Percentiles rank a stretch among this genome's conserved stretches.
phyloP scores from a whole-genome alignment of 106 monocot genomes.

The Agapanthus africanus region DNA sequence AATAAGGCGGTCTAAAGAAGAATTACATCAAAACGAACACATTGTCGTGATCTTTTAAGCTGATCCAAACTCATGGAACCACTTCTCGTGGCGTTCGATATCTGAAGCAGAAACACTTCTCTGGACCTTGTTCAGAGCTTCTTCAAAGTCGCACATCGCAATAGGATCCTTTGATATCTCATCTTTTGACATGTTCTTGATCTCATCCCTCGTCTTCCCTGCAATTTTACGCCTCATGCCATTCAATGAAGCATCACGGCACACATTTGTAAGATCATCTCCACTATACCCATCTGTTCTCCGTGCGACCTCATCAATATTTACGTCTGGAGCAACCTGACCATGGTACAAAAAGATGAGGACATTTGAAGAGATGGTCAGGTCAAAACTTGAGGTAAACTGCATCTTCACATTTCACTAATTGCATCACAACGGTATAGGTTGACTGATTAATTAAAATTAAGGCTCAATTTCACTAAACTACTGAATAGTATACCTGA shows the following conservation, averaged over 20 bases:
- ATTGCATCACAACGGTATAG: no score
- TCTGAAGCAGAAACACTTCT: constrained; percentile 82
- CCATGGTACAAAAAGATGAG: background rate
- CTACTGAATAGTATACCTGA: no score
- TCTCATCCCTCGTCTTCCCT: constrained; percentile 94
- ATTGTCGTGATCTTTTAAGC: no score
- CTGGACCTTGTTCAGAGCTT: constrained; percentile 89
- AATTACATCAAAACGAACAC: no score
- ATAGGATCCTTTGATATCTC: constrained; percentile 96
- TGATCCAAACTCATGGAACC: constrained; percentile 93
- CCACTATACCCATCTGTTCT: constrained; percentile 93
- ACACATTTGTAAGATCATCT: constrained; percentile 90
- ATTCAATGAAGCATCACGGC: constrained; percentile 84
- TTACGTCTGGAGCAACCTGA: constrained; percentile 83
- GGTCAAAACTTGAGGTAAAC: no score
- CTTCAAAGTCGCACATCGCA: constrained; percentile 97
- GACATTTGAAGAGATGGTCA: background rate
- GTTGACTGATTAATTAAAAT: no score
- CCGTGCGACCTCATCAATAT: constrained; percentile 86
- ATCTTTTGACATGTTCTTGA: constrained; percentile 97
- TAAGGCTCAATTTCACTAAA: no score
- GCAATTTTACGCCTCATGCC: constrained; percentile 97
- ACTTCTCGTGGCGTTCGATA: constrained; percentile 96
- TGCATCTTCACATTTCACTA: no score
- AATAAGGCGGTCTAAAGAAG: no score